Conservation (phyloP, 148 eudicot species). For the Fagopyrum homotropicum region DNA sequence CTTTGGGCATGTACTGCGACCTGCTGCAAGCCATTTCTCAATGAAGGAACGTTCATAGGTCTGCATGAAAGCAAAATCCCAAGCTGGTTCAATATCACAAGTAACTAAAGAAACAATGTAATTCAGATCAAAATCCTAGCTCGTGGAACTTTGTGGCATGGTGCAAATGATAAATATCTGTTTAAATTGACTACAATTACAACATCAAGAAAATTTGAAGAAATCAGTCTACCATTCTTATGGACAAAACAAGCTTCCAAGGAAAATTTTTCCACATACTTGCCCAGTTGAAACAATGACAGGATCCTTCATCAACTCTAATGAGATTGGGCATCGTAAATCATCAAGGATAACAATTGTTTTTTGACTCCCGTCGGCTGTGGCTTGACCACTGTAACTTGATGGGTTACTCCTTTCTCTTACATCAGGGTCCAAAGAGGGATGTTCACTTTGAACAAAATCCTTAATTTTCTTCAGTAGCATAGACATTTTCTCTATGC, state of each 20-base stretch:
- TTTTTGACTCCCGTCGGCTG: conserved; percentile 40
- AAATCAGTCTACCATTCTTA: background rate
- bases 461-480: conserved; percentile 80
- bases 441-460: conserved; percentile 79
- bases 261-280: conserved; percentile 29
- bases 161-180: background rate
- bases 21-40: conserved; percentile 93
- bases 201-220: background rate
- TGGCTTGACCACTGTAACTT: conserved; percentile 37
- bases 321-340: conserved; percentile 90
- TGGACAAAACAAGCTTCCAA: background rate
- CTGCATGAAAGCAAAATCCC: conserved; percentile 33
- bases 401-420: conserved; percentile 35
- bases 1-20: conserved; percentile 88
- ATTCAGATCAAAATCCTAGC: too few relatives aligned
- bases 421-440: conserved; percentile 38
- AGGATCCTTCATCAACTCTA: conserved; percentile 92
- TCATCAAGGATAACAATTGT: conserved; percentile 70
- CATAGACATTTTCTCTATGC: conserved; percentile 91
- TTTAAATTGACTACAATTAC: background rate
- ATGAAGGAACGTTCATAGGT: conserved; percentile 89
- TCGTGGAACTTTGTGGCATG: background rate
- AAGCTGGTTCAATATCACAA: background rate
- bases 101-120: background rate
- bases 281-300: conserved; percentile 98